Conservation (phyloP, 2,329 filamentous ascomycete species). For the Microdochium trichocladiopsis region DNA sequence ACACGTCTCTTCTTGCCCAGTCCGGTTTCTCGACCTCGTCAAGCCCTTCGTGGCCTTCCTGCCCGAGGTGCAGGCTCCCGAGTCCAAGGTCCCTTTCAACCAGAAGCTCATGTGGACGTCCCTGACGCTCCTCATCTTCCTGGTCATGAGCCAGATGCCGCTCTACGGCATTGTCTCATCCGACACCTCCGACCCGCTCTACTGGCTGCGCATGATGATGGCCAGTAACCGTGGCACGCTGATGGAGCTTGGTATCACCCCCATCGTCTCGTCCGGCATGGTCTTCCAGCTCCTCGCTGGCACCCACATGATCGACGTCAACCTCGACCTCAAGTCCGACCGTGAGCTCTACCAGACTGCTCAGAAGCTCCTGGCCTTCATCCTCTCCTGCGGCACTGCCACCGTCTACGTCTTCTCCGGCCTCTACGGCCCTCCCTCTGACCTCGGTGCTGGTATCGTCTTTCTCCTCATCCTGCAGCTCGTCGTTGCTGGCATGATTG, state of each 20-base stretch:
- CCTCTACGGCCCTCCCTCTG: conserved; percentile 93
- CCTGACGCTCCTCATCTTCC: conserved; percentile 93
- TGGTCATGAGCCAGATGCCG: conserved; percentile 99
- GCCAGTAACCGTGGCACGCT: conserved; percentile 95
- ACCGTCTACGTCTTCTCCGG: conserved; percentile 98
- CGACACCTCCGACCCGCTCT: conserved; percentile 94
- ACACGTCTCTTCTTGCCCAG: conserved; percentile 34
- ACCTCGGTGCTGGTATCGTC: conserved; percentile 96
- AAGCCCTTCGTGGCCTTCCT: conserved; percentile 99
- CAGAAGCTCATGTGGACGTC: conserved; percentile 96
- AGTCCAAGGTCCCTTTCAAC: conserved; percentile 98
- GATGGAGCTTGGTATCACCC: conserved; percentile 95
- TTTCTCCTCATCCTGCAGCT: conserved; percentile 97
- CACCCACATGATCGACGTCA: conserved; percentile 99
- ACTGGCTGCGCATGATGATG: conserved; percentile 99
- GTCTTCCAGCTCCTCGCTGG: conserved; percentile 99
- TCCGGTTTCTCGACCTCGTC: conserved; percentile 98
- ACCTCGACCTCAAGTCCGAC: conserved; percentile 99
- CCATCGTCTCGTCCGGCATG: conserved; percentile 99
- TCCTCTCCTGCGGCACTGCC: conserved; percentile 93
- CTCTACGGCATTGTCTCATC: conserved; percentile 99
- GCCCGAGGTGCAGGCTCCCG: conserved; percentile 96
- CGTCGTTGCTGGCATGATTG: conserved; percentile 93
- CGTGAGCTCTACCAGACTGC: conserved; percentile 99
- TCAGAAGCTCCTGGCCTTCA: conserved; percentile 97